These are phyloP conservation scores for Chamaecrista fasciculata DNA, from an alignment of 306 rosid species.

Conservation along the genomic window DNA sequence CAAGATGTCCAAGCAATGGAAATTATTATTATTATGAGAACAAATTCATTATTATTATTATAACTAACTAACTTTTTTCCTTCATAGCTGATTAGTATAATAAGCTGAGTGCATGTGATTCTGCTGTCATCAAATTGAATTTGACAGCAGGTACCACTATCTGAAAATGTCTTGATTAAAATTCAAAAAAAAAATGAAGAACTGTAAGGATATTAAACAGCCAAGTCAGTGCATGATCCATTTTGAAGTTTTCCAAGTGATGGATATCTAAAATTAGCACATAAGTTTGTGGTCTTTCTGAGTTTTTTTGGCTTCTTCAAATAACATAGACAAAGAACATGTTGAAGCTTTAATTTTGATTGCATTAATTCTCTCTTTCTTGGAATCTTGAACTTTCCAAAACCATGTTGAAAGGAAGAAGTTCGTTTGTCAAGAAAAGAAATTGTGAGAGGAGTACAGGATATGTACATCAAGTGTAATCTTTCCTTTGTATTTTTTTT, in stretches of 20 bases:
- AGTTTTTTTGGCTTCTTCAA: background rate
- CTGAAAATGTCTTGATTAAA: background rate
- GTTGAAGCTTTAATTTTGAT: background rate
- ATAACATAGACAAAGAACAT: background rate
- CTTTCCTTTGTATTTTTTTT: background rate
- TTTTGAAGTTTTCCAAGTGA: slow-evolving; percentile 1
- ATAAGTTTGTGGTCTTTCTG: background rate
- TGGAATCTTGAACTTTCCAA: slow-evolving; percentile 1
- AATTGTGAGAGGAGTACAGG: background rate
- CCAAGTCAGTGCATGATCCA: background rate
- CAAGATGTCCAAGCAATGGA: background rate
- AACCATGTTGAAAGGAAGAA: slow-evolving; percentile 11
- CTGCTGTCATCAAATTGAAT: no score
- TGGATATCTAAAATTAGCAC: background rate
- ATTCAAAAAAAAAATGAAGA: no score
- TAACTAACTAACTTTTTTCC: background rate
- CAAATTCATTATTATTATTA: background rate
- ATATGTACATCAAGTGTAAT: slow-evolving; percentile 1
- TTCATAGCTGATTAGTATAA: background rate
- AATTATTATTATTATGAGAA: slow-evolving; percentile 3
- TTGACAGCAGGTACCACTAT: background rate
- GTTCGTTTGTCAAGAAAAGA: slow-evolving; percentile 9
- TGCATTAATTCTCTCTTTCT: background rate
- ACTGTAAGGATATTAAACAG: background rate
- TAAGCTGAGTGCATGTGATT: no score